Base-by-base conservation (phyloP, 1,284 basidiomycete genomes). In the Amanita bisporigera region DNA sequence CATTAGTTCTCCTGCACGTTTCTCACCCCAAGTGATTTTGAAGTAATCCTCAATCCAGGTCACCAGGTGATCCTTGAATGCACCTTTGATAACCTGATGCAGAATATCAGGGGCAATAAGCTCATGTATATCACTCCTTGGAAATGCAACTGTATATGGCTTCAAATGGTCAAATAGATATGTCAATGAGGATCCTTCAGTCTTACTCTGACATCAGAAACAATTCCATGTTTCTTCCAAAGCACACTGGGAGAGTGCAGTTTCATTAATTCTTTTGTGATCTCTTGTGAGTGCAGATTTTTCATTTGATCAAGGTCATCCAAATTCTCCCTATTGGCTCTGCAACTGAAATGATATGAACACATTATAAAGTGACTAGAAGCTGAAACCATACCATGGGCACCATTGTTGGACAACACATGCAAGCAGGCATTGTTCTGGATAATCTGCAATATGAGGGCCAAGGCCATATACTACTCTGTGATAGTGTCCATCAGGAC, bases 361-460 rank as follows among this genome's bases (percentile, higher is more conserved):
- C n/a, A n/a, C n/a, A n/a, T n/a, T n/a, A n/a, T n/a, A n/a, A n/a
- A n/a, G n/a, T n/a, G n/a, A 26, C 52, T 14, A 29, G 24, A 17
- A 5, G 7, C 6, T 9, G 26, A 26, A 55, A 3, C 15, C 31
- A 58, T 36, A 75, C 73, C 64, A 67, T 14, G 72, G 59, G 61
- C 77, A 78, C 76, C 75, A 78, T 2, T 64, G 60, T 64, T 72
- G 69, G 10, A 78, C 75, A 55, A 73, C 65, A 1, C 74, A 63
- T 5, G 76, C 59, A 1, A 78, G 59, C 10, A 70, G 31, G 1
- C 72, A 71, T 57, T 79, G 77, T 61, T 79, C 75, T 2, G 74
- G 75, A 63, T 79, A 78, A 60, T 79, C 75, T 12, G 74, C 76
- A 64, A 78, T 78, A 63, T 72, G 74, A 14, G 72, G 69, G 4